A percentile compares a stretch with the other conserved stretches of the same genome.
Evolutionary conservation across 2,329 filamentous ascomycete species (phyloP).

Genomic region (Penicillium corylophilum): DNA sequence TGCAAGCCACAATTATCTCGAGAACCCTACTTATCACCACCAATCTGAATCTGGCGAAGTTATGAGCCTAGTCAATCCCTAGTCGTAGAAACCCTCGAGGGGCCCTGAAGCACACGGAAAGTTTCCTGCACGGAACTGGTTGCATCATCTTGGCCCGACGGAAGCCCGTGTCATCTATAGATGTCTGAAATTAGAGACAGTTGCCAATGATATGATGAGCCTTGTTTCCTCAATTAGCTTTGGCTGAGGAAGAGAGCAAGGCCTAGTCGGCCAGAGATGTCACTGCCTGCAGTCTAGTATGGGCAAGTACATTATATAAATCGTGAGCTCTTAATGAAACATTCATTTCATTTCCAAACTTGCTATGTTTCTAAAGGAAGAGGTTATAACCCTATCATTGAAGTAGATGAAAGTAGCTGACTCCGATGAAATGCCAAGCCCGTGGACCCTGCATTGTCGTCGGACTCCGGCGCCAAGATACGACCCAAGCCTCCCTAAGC

Average conservation of each 20-base stretch:
- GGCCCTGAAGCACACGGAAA: neutral
- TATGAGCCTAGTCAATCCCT: constrained; percentile 3
- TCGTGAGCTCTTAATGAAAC: too few relatives aligned
- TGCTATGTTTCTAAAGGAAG: neutral
- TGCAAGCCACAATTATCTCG: neutral
- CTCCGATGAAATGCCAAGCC: constrained; percentile 11
- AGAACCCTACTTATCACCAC: neutral
- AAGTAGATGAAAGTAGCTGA: neutral
- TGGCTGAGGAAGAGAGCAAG: neutral
- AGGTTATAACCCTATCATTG: neutral
- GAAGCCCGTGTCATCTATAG: constrained; percentile 15
- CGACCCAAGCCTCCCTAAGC: constrained; percentile 17
- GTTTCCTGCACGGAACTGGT: constrained; percentile 1
- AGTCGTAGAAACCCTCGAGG: constrained; percentile 7
- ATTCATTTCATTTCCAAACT: too few relatives aligned
- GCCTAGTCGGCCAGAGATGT: neutral
- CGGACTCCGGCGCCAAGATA: constrained; percentile 25
- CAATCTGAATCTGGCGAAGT: neutral
- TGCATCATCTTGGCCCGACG: constrained; percentile 24
- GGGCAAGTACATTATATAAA: neutral
- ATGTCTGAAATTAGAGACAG: neutral
- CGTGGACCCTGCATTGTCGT: constrained; percentile 4
- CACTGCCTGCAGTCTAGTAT: neutral
- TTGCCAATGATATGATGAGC: too few relatives aligned
- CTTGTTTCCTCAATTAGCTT: neutral